Evolutionary conservation across 176 grass and related monocot genomes (phyloP), one percentile per base, ranked within the genome.

Genomic region (Carex cristatella): DNA sequence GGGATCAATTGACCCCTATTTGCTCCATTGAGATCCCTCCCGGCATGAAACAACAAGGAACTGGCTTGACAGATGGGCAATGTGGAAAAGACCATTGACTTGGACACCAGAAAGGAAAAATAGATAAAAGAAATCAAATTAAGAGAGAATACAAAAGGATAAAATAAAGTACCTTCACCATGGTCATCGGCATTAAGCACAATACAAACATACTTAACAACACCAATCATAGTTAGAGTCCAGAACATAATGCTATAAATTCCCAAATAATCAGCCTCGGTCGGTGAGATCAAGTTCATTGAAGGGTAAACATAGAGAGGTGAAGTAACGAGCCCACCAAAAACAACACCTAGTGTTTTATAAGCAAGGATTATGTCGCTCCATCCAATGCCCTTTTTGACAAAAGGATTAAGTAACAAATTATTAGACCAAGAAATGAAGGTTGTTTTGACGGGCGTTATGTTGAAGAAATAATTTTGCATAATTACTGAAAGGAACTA

Each of bases 231-330:
- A 82, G 94, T 93, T 68, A 96, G 91, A 57, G 94, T 96, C 94
- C 94, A 96, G 62, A 96, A 96, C 81, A 93, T 96, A 67, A 96
- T 96, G 84, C 91, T 91, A 74, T 93, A 96, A 78, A 96, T 91
- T 59, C 87, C 94, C 77, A 96, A 84, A 80, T 96, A 96, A 85
- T 96, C 94, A 4, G 85, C 87, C 63, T 88, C 86, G 1, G 69
- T 91, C 1, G 94, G 94, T 82, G 94, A 91, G 31, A 59, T 11
- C 87, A 96, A 87, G 81, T 96, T 93, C 94, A 96, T 93, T 0
- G 94, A 96, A 1, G 91, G 94, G 81, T 96, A 96, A 83, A 96
- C 94, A 12, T 96, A 96, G 58, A 96, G 94, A 11, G 91, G 94
- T 63, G 94, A 96, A 15, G 94, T 96, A 23, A 96, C 94, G 0